Evolutionary conservation across 345 rosid genomes (phyloP).

Genomic region (Ceriops tagal): DNA sequence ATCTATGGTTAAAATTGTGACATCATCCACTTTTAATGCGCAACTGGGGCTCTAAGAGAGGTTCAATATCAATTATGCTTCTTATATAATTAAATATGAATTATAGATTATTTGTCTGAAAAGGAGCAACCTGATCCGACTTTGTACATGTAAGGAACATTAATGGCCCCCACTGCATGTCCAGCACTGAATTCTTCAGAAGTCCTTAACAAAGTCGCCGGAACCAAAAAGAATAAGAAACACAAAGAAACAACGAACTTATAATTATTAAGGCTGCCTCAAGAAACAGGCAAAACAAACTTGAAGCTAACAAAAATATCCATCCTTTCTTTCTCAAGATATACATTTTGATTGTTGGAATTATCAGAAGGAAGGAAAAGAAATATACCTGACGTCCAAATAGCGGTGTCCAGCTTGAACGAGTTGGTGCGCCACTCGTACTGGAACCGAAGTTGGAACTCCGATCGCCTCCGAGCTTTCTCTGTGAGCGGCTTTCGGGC

Average conservation of each 20-base stretch:
- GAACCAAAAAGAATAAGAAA: background rate
- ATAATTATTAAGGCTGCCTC: too few relatives aligned
- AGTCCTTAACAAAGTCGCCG: conserved; percentile 38
- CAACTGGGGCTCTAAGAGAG: too few relatives aligned
- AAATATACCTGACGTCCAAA: conserved; percentile 62
- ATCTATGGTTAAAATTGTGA: too few relatives aligned
- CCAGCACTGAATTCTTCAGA: conserved; percentile 79
- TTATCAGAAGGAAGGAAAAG: too few relatives aligned
- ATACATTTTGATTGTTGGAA: too few relatives aligned
- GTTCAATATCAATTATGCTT: too few relatives aligned
- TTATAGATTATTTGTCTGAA: too few relatives aligned
- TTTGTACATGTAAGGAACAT: conserved; percentile 79
- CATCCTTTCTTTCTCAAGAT: background rate
- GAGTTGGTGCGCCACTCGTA: conserved; percentile 80
- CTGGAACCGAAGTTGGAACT: conserved; percentile 79
- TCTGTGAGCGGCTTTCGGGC: conserved; percentile 31
- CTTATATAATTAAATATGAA: too few relatives aligned
- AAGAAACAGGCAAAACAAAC: too few relatives aligned
- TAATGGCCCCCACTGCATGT: conserved; percentile 71
- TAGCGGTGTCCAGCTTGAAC: conserved; percentile 78
- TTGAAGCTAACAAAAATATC: too few relatives aligned
- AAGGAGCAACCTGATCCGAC: conserved; percentile 57
- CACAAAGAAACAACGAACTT: background rate
- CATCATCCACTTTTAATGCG: too few relatives aligned
- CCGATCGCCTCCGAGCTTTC: conserved; percentile 41